phyloP scores from a whole-genome alignment of 2,329 filamentous ascomycete species.

The Sporothrix globosa region DNA sequence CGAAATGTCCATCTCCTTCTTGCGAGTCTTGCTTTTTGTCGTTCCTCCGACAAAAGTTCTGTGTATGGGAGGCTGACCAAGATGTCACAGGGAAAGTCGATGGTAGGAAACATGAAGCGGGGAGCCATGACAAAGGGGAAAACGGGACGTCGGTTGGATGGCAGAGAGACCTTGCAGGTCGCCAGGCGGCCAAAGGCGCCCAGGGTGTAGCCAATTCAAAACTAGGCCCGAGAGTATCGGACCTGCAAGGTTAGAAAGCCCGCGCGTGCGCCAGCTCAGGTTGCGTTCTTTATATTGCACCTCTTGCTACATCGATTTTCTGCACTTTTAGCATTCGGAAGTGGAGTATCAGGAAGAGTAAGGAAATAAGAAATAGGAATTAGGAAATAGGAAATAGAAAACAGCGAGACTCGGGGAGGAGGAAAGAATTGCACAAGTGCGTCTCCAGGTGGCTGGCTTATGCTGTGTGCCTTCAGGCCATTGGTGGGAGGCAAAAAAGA shows the following conservation, averaged over 20 bases:
- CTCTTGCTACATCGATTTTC: background rate
- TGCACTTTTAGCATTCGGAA: background rate
- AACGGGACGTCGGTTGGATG: background rate
- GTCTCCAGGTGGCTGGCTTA: background rate
- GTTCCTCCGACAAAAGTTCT: too few relatives aligned
- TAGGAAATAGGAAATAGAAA: background rate
- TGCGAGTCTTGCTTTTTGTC: background rate
- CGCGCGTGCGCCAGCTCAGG: background rate
- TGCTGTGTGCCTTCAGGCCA: background rate
- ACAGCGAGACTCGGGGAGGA: background rate
- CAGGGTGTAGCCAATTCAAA: background rate
- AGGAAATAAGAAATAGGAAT: background rate
- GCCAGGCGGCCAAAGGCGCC: background rate
- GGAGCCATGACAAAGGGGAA: background rate
- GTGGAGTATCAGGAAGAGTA: background rate
- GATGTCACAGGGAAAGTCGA: background rate
- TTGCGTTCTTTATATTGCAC: background rate
- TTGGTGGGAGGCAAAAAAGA: conserved; percentile 1
- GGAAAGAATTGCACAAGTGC: conserved; percentile 4
- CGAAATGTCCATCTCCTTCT: background rate
- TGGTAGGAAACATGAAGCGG: background rate
- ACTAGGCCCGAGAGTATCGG: background rate
- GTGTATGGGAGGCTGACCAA: too few relatives aligned
- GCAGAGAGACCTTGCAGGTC: background rate
- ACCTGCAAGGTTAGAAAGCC: background rate